These are phyloP conservation scores for Tetraselmis chui DNA, from an alignment of 139 green algal species.

Conservation along the genomic window DNA sequence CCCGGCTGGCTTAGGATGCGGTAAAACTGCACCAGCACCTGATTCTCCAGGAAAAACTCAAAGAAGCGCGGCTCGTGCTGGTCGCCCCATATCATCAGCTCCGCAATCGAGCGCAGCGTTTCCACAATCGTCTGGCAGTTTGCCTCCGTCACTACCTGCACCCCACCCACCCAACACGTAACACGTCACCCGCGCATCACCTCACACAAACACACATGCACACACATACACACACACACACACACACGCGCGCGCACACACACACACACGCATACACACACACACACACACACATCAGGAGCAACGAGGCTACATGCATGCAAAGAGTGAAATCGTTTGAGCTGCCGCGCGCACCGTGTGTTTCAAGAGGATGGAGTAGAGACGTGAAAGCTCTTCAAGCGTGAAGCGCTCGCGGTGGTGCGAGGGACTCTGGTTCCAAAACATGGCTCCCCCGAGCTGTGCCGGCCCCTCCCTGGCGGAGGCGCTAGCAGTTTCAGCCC, in stretches of 20 bases:
- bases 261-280: neutral
- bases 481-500: too few relatives aligned
- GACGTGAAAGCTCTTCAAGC: constrained; percentile 27
- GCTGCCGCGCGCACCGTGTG: constrained; percentile 3
- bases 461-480: too few relatives aligned
- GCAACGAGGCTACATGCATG: neutral
- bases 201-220: neutral
- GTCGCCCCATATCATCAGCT: constrained; percentile 98
- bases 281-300: neutral
- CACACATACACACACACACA: neutral
- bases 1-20: constrained; percentile 67
- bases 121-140: constrained; percentile 79
- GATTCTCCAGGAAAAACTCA: constrained; percentile 94
- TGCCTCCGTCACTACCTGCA: constrained; percentile 29
- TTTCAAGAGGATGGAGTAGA: constrained; percentile 30
- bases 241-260: neutral
- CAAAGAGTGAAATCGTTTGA: neutral
- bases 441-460: constrained; percentile 11
- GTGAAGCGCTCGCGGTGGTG: constrained; percentile 22
- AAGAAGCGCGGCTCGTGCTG: constrained; percentile 91
- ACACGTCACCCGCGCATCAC: neutral
- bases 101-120: constrained; percentile 80
- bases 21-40: constrained; percentile 83
- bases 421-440: neutral
- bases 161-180: neutral